phyloP scores from a whole-genome alignment of 2,329 filamentous ascomycete genomes.

The Mollisiaceae sp. region DNA sequence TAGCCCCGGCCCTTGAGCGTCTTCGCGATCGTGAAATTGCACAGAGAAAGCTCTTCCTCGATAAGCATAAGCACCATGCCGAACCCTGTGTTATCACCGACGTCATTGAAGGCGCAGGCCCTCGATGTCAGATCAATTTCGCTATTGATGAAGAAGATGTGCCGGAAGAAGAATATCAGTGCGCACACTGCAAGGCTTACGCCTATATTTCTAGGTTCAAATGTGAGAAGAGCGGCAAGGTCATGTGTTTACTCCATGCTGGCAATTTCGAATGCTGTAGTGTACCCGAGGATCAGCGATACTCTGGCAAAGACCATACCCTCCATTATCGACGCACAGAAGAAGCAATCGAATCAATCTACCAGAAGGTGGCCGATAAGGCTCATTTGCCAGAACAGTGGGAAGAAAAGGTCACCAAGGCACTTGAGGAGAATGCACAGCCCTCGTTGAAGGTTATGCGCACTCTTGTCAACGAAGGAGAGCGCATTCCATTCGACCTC shows the following conservation, averaged over 20 bases:
- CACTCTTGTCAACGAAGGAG: conserved; percentile 85
- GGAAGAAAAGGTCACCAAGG: conserved; percentile 86
- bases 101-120: conserved; percentile 36
- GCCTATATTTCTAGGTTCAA: conserved; percentile 89
- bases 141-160: conserved; percentile 75
- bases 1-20: conserved; percentile 82
- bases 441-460: conserved; percentile 88
- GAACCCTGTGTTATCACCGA: conserved; percentile 42
- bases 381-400: conserved; percentile 84
- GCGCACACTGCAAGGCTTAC: conserved; percentile 89
- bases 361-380: conserved; percentile 83
- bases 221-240: conserved; percentile 80
- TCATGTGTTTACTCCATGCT: conserved; percentile 82
- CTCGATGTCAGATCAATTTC: conserved; percentile 63
- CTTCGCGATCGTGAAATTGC: conserved; percentile 75
- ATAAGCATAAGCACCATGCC: conserved; percentile 63
- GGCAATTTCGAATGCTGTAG: conserved; percentile 83
- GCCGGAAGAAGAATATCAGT: conserved; percentile 91
- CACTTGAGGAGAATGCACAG: conserved; percentile 81
- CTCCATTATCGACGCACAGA: conserved; percentile 80
- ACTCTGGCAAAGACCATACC: conserved; percentile 71
- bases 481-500: conserved; percentile 92
- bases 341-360: conserved; percentile 67
- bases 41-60: conserved; percentile 71
- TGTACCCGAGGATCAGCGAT: conserved; percentile 67